Base-by-base conservation (phyloP, 441 rosid genomes). In the Brassica hybrid region DNA sequence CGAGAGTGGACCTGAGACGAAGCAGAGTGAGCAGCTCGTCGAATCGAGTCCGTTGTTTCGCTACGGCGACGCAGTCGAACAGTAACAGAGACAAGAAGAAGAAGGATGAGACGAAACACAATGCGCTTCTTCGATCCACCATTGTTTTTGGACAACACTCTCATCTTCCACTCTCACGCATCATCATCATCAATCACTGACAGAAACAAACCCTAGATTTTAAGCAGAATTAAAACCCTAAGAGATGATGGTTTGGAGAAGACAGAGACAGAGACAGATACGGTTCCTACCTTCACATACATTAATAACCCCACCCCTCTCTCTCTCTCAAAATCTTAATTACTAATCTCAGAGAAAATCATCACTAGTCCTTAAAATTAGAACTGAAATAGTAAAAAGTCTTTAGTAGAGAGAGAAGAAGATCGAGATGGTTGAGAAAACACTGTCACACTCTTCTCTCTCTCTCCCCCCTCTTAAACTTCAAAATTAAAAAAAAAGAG, bases 1-100 rank as follows among this genome's bases (percentile, higher is more conserved):
- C 99, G 75, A 96, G 83, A 76, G 97, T 83, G 12, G 98, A 92
- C 88, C 99, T 86, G 74, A 96, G 98, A 61, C 79, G 75, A 48
- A 91, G 87, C 67, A 96, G 73, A 84, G 96, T 90, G 2, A 80
- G 73, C 41, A 86, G 57, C 80, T 96, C 98, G 58, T 58, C 41
- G 41, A 72, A 43, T 36, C 94, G 87, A 68, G 82, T 76, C 72
- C 65, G 84, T 67, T 59, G 23, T 82, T 88, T 89, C 76, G 76
- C 83, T 10, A 57, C 83, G 67, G 86, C 72, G 83, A 92, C 82
- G 50, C 80, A 78, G 69, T 83, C 82, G 66, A 93, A 72, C 11
- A 85, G 79, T 61, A 91, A 18, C 43, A 80, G 52, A 6, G 45
- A 71, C 71, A 84, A 74, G n/a, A 19, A 19, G 18, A 84, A 70